These are phyloP conservation scores for Melanogaster broomeanus DNA, from an alignment of 768 basidiomycete genomes.

Conservation along the genomic window DNA sequence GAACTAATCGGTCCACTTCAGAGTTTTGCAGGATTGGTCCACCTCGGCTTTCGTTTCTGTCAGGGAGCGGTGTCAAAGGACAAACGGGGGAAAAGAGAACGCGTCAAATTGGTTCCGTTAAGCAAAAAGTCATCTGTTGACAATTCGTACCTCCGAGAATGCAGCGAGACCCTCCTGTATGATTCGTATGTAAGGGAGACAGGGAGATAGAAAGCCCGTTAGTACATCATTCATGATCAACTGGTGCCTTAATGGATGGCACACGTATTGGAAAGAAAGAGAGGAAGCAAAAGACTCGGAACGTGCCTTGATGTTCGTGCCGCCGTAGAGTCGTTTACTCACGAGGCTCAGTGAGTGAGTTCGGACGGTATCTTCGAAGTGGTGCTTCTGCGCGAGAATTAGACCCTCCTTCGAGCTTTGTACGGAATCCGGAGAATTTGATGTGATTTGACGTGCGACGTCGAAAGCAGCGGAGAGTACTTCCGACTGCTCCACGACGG, in stretches of 20 bases:
- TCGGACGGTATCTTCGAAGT: slow-evolving; percentile 50
- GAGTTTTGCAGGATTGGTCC: slow-evolving; percentile 61
- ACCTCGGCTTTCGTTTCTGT: slow-evolving; percentile 51
- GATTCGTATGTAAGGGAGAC: slow-evolving; percentile 14
- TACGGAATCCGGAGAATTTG: slow-evolving; percentile 79
- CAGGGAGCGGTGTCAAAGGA: background rate
- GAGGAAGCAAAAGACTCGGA: background rate
- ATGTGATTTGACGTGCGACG: slow-evolving; percentile 57
- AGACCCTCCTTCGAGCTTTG: slow-evolving; percentile 76
- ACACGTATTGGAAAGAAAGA: slow-evolving; percentile 1
- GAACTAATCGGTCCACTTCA: slow-evolving; percentile 23
- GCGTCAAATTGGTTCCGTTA: background rate
- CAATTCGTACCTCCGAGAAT: slow-evolving; percentile 44
- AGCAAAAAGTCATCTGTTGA: slow-evolving; percentile 5
- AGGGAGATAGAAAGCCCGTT: background rate
- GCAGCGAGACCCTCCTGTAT: slow-evolving; percentile 69
- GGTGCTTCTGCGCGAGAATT: slow-evolving; percentile 52
- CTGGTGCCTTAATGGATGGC: slow-evolving; percentile 4
- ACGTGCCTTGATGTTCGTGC: slow-evolving; percentile 70
- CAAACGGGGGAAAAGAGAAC: background rate
- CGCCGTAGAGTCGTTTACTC: slow-evolving; percentile 55
- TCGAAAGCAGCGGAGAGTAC: slow-evolving; percentile 64
- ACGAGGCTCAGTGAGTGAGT: slow-evolving; percentile 47
- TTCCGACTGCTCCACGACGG: slow-evolving; percentile 53
- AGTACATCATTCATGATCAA: background rate